Evolutionary conservation across 371 early-diverging fungal species (phyloP), one percentile per base, ranked within the genome.

Genomic region (Conidiobolus incongruus): DNA sequence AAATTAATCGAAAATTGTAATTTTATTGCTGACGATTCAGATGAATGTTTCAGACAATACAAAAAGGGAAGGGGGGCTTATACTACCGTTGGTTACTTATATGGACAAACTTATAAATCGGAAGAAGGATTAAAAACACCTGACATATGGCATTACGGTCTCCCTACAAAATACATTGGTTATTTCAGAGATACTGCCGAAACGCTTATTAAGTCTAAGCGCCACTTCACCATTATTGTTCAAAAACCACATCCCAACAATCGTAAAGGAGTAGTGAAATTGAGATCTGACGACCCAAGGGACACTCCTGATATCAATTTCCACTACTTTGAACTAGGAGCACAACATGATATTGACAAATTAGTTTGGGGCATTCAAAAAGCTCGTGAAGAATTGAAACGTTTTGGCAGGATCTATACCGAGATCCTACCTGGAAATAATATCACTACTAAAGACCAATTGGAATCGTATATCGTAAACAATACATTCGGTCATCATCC

Each of bases 401-500:
- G n/a, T n/a, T n/a, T n/a, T n/a, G n/a, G n/a, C n/a, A n/a, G n/a
- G n/a, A n/a, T n/a, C n/a, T n/a, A n/a, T n/a, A n/a, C n/a, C n/a
- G n/a, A n/a, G n/a, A n/a, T n/a, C n/a, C n/a, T n/a, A n/a, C n/a
- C n/a, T n/a, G n/a, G n/a, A n/a, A n/a, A n/a, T n/a, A n/a, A n/a
- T n/a, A n/a, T n/a, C n/a, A n/a, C n/a, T n/a, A n/a, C n/a, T n/a
- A n/a, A n/a, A n/a, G n/a, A n/a, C n/a, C n/a, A n/a, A n/a, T n/a
- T n/a, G n/a, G n/a, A n/a, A n/a, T n/a, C n/a, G n/a, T n/a, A n/a
- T 8, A 37, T 45, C 28, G 13, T 23, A 1, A 23, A 46, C 12
- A 55, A 48, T 23, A 44, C 46, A 20, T 55, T 43, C 15, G 49
- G 42, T 24, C 47, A 52, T 43, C 52, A 55, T 23, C 39, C 48